Percentiles rank a stretch among this genome's conserved stretches.
phyloP scores from a whole-genome alignment of 768 basidiomycete species.

The Hygrophorus pudorinus region DNA sequence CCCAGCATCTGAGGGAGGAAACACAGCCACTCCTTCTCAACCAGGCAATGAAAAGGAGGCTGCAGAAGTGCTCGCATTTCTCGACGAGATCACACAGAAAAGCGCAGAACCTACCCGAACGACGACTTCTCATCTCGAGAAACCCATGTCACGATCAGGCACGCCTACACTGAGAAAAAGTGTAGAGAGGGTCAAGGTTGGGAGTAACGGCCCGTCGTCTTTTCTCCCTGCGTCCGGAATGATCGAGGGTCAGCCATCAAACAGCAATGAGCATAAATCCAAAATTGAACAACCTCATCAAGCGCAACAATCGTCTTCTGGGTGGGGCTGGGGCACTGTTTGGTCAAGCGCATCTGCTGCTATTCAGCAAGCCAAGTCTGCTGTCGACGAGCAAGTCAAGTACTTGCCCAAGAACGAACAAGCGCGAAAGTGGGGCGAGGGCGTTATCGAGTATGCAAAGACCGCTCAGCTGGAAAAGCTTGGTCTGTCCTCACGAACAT shows the following conservation, averaged over 20 bases:
- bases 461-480: conserved; percentile 84
- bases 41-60: conserved; percentile 50
- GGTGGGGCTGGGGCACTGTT: conserved; percentile 82
- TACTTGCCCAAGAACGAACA: conserved; percentile 78
- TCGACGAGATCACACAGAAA: conserved; percentile 93
- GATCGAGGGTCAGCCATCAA: conserved; percentile 13
- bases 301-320: conserved; percentile 14
- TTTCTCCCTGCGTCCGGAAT: conserved; percentile 33
- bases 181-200: conserved; percentile 45
- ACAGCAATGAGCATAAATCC: neutral
- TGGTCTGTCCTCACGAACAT: conserved; percentile 33
- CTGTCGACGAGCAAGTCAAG: conserved; percentile 91
- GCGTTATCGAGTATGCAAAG: conserved; percentile 81
- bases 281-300: conserved; percentile 2
- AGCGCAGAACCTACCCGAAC: conserved; percentile 67
- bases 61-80: conserved; percentile 77
- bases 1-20: conserved; percentile 10
- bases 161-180: conserved; percentile 66
- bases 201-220: conserved; percentile 30
- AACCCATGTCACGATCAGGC: conserved; percentile 50
- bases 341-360: conserved; percentile 84
- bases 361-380: conserved; percentile 77
- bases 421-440: conserved; percentile 83
- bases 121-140: conserved; percentile 37
- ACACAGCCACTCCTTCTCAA: conserved; percentile 14